These are phyloP conservation scores for Cyclotella atomus DNA, from an alignment of 108 stramenopile genomes.

Conservation along the genomic window DNA sequence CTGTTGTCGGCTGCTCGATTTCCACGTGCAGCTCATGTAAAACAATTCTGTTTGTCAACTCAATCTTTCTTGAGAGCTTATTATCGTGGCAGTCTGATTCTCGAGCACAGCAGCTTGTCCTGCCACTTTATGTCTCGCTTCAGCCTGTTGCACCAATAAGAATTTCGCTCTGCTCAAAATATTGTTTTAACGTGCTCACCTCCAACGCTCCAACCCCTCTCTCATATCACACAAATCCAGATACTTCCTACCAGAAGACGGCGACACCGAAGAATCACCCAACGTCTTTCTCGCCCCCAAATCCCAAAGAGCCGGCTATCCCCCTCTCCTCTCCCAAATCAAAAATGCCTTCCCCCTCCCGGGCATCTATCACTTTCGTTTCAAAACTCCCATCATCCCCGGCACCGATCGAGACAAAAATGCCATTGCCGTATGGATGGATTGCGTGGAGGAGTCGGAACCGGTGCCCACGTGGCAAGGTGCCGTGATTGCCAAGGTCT, in stretches of 20 bases:
- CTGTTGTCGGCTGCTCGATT: background rate
- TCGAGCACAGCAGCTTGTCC: no score
- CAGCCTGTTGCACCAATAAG: no score
- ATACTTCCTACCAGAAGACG: conserved; percentile 96
- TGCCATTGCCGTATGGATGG: conserved; percentile 89
- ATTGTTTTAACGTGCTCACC: no score
- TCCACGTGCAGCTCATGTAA: no score
- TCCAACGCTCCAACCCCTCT: no score
- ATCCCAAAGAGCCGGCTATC: conserved; percentile 68
- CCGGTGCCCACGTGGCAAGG: conserved; percentile 79
- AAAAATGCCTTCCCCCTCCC: conserved; percentile 90
- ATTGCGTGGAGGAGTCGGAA: conserved; percentile 74
- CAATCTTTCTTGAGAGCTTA: no score
- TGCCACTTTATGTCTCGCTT: no score
- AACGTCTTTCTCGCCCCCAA: conserved; percentile 94
- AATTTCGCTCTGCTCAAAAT: no score
- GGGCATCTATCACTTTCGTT: conserved; percentile 95
- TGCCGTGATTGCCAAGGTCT: conserved; percentile 80
- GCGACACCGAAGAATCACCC: conserved; percentile 86
- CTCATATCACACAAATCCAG: conserved; percentile 25
- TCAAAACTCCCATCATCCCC: conserved; percentile 88
- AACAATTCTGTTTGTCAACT: no score
- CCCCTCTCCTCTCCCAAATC: conserved; percentile 83
- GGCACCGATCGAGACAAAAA: conserved; percentile 84
- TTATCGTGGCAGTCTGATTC: no score